Evolutionary conservation across 1,139 yeast species (phyloP).

Genomic region (Candida pseudoviswanathii): DNA sequence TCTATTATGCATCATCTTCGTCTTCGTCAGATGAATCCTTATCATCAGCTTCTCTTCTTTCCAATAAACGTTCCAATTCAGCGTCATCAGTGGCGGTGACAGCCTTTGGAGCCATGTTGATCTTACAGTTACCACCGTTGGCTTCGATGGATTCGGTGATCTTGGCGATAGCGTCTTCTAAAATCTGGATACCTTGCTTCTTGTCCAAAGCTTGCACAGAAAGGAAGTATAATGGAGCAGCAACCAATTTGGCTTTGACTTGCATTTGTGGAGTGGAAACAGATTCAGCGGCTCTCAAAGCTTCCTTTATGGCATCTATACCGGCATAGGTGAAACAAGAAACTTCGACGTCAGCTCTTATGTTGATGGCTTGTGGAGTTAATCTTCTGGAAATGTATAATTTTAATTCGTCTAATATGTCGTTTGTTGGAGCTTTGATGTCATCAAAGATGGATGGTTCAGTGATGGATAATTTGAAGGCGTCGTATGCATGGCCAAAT

Average conservation of each 20-base stretch:
- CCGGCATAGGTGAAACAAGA: constrained; percentile 98
- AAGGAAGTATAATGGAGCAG: constrained; percentile 95
- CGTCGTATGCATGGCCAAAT: constrained; percentile 97
- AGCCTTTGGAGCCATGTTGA: constrained; percentile 98
- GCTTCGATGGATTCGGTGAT: constrained; percentile 69
- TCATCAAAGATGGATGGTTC: constrained; percentile 88
- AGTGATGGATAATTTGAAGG: constrained; percentile 93
- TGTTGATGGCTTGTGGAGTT: constrained; percentile 97
- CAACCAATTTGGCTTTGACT: constrained; percentile 91
- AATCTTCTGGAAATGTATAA: constrained; percentile 87
- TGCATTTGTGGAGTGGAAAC: constrained; percentile 81
- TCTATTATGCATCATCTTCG: constrained; percentile 33
- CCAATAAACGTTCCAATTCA: constrained; percentile 90
- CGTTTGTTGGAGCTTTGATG: constrained; percentile 69
- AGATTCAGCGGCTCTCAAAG: constrained; percentile 84
- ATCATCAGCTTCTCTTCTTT: constrained; percentile 52
- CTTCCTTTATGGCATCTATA: constrained; percentile 92
- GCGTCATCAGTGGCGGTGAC: constrained; percentile 99
- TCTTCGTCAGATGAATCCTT: constrained; percentile 48
- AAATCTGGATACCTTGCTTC: constrained; percentile 77
- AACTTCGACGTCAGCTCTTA: constrained; percentile 97
- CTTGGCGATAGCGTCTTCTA: constrained; percentile 77
- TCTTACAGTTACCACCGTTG: constrained; percentile 85
- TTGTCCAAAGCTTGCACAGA: constrained; percentile 94
- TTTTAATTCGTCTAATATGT: constrained; percentile 78